These are phyloP conservation scores for Pseudogymnoascus destructans DNA, from an alignment of 2,329 filamentous ascomycete species.

Conservation along the genomic window DNA sequence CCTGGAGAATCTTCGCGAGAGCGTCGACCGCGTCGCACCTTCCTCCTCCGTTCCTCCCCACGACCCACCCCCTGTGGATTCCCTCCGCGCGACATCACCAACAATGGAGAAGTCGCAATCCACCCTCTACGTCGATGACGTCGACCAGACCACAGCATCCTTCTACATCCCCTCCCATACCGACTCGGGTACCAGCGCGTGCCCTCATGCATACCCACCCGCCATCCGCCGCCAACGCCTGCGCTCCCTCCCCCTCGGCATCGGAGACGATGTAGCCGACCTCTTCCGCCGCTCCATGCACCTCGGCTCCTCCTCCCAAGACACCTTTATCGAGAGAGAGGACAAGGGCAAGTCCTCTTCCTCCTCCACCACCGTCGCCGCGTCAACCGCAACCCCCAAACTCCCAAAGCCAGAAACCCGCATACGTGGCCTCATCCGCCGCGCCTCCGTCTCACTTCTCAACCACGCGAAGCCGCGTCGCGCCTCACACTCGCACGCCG, in stretches of 20 bases:
- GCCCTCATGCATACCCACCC: background rate
- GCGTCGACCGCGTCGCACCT: background rate
- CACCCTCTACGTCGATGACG: background rate
- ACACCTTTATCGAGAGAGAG: conserved; percentile 21
- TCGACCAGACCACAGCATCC: background rate
- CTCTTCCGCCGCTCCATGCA: background rate
- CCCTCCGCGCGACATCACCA: background rate
- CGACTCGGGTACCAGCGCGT: background rate
- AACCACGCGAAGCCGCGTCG: conserved; percentile 39
- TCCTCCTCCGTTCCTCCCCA: background rate
- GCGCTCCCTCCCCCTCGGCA: conserved; percentile 20
- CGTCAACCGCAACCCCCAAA: conserved; percentile 27
- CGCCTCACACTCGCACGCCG: conserved; percentile 27
- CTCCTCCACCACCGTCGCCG: conserved; percentile 28
- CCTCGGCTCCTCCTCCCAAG: conserved; percentile 19
- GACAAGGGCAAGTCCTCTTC: conserved; percentile 28
- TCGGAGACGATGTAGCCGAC: conserved; percentile 20
- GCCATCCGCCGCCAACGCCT: conserved; percentile 11
- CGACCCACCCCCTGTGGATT: background rate
- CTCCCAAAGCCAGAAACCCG: conserved; percentile 34
- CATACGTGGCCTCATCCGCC: conserved; percentile 39
- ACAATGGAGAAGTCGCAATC: conserved; percentile 1
- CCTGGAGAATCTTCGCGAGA: background rate
- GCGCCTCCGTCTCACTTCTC: conserved; percentile 41
- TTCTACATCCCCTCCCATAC: background rate